A percentile compares a stretch with the other conserved stretches of the same genome.
These are phyloP conservation scores for Clathrospora elynae DNA, from an alignment of 2,329 filamentous ascomycete species.

Conservation along the genomic window DNA sequence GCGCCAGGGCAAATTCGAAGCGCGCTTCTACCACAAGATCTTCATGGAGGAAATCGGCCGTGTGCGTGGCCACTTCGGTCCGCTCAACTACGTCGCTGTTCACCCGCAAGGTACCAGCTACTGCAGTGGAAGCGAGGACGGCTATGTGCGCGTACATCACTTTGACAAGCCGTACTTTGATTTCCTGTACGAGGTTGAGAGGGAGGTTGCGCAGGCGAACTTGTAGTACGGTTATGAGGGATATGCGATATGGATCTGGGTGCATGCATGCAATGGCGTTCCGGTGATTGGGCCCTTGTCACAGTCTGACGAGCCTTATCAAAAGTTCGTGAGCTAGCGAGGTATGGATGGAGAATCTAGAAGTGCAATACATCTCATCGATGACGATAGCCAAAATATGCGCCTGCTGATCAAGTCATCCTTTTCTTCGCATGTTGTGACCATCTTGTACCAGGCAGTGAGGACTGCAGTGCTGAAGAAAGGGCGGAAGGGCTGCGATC, in stretches of 20 bases:
- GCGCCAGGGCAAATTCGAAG: conserved; percentile 98
- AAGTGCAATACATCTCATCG: conserved; percentile 11
- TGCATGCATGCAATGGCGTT: conserved; percentile 49
- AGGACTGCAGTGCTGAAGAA: conserved; percentile 3
- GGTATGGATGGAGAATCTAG: conserved; percentile 6
- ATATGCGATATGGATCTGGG: conserved; percentile 24
- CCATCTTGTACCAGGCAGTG: too few species aligned
- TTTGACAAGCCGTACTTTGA: conserved; percentile 99
- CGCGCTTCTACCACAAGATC: conserved; percentile 99
- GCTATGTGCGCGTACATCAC: conserved; percentile 96
- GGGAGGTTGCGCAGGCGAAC: conserved; percentile 62
- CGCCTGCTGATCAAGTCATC: neutral
- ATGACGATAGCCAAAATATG: conserved; percentile 1
- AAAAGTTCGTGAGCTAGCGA: conserved; percentile 19
- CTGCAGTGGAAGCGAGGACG: conserved; percentile 94
- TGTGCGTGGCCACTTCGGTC: conserved; percentile 96
- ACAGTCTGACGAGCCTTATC: conserved; percentile 15
- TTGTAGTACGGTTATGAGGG: conserved; percentile 35
- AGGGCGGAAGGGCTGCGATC: conserved; percentile 24
- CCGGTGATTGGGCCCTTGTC: conserved; percentile 29
- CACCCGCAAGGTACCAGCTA: conserved; percentile 92
- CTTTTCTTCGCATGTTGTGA: neutral
- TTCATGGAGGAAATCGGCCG: conserved; percentile 98
- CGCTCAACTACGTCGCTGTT: conserved; percentile 91
- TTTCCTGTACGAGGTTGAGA: conserved; percentile 98